Conservation (phyloP, 805 yeast species). For the Isabelozyma pseudorhagii region DNA sequence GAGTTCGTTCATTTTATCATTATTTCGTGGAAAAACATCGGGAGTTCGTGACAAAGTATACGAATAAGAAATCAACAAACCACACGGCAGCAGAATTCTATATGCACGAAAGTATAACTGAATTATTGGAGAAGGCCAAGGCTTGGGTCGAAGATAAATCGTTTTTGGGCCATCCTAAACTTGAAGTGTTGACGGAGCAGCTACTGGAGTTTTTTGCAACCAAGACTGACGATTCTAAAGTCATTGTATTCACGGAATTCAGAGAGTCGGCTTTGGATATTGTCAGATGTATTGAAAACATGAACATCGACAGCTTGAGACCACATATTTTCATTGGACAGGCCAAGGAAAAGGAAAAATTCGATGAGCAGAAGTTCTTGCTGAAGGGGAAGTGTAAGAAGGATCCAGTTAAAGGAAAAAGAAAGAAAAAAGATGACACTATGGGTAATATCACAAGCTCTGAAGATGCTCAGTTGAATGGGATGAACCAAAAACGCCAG, state of each 20-base stretch:
- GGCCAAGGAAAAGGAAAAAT: conserved; percentile 66
- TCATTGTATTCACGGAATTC: conserved; percentile 82
- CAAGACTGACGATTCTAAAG: conserved; percentile 55
- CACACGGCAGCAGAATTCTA: conserved; percentile 62
- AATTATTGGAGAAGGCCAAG: conserved; percentile 45
- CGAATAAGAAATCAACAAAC: conserved; percentile 57
- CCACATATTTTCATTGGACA: conserved; percentile 96
- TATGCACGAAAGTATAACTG: conserved; percentile 45
- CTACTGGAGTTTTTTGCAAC: conserved; percentile 51
- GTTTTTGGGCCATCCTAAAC: conserved; percentile 68
- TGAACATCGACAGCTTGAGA: conserved; percentile 23
- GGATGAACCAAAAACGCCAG: conserved; percentile 90
- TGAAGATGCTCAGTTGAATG: conserved; percentile 71
- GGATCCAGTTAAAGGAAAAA: conserved; percentile 5
- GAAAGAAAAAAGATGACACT: conserved; percentile 17
- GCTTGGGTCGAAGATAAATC: conserved; percentile 31
- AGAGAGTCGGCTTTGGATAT: conserved; percentile 91
- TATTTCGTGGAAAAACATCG: conserved; percentile 59
- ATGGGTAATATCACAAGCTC: conserved; percentile 51
- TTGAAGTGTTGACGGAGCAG: conserved; percentile 57
- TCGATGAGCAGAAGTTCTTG: conserved; percentile 53
- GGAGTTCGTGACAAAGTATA: conserved; percentile 58
- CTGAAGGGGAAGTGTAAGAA: conserved; percentile 33
- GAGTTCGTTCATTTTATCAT: conserved; percentile 70
- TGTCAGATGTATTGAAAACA: conserved; percentile 56